A percentile compares a stretch with the other conserved stretches of the same genome.
These are phyloP conservation scores for Arabidopsis hybrid DNA, from an alignment of 441 rosid genomes.

Conservation along the genomic window DNA sequence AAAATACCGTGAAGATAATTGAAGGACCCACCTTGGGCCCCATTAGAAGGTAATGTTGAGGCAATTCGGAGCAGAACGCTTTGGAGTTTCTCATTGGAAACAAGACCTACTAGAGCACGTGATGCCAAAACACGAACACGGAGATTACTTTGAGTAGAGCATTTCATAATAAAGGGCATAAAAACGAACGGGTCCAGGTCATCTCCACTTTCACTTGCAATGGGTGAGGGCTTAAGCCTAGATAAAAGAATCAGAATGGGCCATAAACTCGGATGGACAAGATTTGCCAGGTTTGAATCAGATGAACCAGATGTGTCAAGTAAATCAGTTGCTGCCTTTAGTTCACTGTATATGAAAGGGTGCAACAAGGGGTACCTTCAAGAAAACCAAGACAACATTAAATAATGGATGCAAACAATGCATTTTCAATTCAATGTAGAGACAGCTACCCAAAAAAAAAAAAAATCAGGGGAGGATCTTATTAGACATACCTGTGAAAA, in stretches of 20 bases:
- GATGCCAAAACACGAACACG: conserved; percentile 94
- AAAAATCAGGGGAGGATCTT: not conserved
- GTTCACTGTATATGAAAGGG: conserved; percentile 80
- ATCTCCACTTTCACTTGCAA: conserved; percentile 90
- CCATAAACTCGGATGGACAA: conserved; percentile 96
- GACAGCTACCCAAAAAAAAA: no score
- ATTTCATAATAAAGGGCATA: conserved; percentile 92
- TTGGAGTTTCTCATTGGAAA: conserved; percentile 91
- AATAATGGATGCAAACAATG: conserved; percentile 14
- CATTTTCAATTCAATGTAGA: not conserved
- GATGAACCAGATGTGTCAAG: conserved; percentile 62
- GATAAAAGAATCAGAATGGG: conserved; percentile 93
- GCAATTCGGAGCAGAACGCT: conserved; percentile 68
- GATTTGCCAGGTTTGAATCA: conserved; percentile 69
- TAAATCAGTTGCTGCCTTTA: conserved; percentile 77
- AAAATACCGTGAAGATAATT: conserved; percentile 88
- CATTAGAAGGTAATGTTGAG: conserved; percentile 66
- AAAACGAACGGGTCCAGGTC: conserved; percentile 90
- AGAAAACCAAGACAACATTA: conserved; percentile 33
- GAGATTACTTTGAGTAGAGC: conserved; percentile 90
- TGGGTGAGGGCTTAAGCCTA: conserved; percentile 94
- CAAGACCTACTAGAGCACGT: conserved; percentile 90
- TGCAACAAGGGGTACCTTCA: conserved; percentile 90
- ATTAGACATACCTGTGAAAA: conserved; percentile 79
- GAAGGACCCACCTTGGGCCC: conserved; percentile 50